Conservation (phyloP, 768 basidiomycete genomes). For the Lactarius hatsudake region DNA sequence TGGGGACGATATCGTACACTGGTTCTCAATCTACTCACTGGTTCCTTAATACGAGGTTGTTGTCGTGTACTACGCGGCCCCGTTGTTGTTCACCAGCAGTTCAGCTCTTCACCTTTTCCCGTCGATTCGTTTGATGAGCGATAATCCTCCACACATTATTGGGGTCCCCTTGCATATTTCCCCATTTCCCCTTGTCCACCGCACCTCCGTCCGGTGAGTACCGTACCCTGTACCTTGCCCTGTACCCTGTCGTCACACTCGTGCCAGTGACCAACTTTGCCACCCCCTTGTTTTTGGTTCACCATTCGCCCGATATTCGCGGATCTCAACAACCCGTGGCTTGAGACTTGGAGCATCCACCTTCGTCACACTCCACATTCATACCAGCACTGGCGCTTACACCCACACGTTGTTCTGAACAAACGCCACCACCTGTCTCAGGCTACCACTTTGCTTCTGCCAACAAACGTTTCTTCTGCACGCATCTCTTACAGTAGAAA, state of each 20-base stretch:
- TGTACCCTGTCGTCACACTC: not conserved
- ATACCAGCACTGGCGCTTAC: not conserved
- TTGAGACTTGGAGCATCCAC: not conserved
- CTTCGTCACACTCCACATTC: not conserved
- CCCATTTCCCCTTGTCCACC: not conserved
- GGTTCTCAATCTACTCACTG: not conserved
- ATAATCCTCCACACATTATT: not conserved
- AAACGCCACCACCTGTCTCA: not conserved
- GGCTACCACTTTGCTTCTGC: not conserved
- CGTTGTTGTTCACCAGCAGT: not conserved
- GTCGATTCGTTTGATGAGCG: not conserved
- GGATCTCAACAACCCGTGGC: not conserved
- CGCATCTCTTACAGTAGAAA: not conserved
- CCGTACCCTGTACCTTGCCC: not conserved
- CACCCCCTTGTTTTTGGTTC: not conserved
- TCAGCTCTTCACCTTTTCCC: not conserved
- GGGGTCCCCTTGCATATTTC: too few species aligned
- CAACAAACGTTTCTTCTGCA: not conserved
- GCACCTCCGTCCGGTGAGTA: not conserved
- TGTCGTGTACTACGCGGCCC: not conserved
- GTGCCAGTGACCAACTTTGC: not conserved
- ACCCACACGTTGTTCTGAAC: not conserved
- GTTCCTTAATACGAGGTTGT: not conserved
- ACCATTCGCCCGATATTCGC: not conserved
- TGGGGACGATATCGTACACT: not conserved